Evolutionary conservation across 2,329 filamentous ascomycete genomes (phyloP), one percentile per base, ranked within the genome.

Genomic region (Neodidymelliopsis sp.): DNA sequence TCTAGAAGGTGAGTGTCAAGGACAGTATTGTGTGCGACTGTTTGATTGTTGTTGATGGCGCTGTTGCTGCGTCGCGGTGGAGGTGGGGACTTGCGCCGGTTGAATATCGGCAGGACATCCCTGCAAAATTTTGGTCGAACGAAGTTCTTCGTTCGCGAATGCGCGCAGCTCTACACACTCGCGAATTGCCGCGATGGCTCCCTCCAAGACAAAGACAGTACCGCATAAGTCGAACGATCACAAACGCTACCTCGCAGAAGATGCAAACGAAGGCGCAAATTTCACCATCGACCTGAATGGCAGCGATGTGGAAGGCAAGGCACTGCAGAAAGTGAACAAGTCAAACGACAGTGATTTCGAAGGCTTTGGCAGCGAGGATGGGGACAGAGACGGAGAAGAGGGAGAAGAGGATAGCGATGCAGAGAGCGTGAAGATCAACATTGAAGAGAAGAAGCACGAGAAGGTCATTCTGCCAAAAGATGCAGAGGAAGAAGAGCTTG

Each of bases 401-500:
- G 54, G 49, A 1, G 42, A 23, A 0, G 49, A 48, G 9, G 56
- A 60, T 6, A 61, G 57, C 20, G 59, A 65, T 10, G 57, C 54
- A 3, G 57, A 62, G 13, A 64, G 56, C 24, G 52, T 63, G 35
- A 45, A 63, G 10, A 52, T 67, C 16, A 39, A 54, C 13, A 34
- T 60, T 22, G 56, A 66, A 12, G 33, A 55, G 18, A 62, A 68
- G 53, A 52, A 54, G 30, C 36, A 53, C n/a, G 62, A 65, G 35
- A 62, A 59, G 49, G 49, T 54, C 7, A 49, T 63, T 16, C 34
- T 63, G 18, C 86, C 89, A 39, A 94, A 93, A 69, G 91, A 96
- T 69, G 86, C 85, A 11, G 86, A 89, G 41, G 92, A 97, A 71
- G 85, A 88, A 66, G 90, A 93, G 69, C 84, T 97, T 22, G 93